These are phyloP conservation scores for Sporisorium reilianum DNA, from an alignment of 1,284 basidiomycete genomes.

Conservation along the genomic window DNA sequence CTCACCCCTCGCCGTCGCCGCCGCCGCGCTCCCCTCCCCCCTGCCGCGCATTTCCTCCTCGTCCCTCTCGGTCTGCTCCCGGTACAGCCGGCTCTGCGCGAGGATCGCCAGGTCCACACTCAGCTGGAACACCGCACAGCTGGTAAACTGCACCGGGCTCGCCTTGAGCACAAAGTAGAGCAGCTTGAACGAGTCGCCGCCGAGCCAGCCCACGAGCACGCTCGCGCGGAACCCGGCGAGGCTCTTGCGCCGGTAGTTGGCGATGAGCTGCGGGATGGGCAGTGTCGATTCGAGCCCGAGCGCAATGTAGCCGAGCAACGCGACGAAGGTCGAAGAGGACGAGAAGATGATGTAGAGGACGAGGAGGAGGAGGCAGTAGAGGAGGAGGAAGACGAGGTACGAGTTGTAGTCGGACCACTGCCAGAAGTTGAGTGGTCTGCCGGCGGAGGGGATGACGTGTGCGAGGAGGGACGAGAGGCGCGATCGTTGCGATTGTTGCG, in stretches of 20 bases:
- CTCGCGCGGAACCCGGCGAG: slow-evolving; percentile 85
- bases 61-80: slow-evolving; percentile 61
- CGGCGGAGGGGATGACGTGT: not conserved
- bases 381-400: slow-evolving; percentile 85
- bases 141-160: slow-evolving; percentile 54
- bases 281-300: slow-evolving; percentile 72
- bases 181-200: slow-evolving; percentile 70
- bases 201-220: slow-evolving; percentile 75
- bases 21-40: not conserved
- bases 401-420: slow-evolving; percentile 80
- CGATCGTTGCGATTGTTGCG: not conserved
- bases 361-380: slow-evolving; percentile 73
- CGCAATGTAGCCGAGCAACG: slow-evolving; percentile 80
- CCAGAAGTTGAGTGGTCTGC: slow-evolving; percentile 81
- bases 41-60: slow-evolving; percentile 29
- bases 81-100: slow-evolving; percentile 64
- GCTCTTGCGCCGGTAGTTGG: slow-evolving; percentile 79
- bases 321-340: slow-evolving; percentile 76
- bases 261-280: slow-evolving; percentile 55
- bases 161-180: slow-evolving; percentile 44
- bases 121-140: slow-evolving; percentile 63
- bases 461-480: not conserved
- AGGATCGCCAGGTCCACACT: slow-evolving; percentile 67
- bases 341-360: slow-evolving; percentile 76
- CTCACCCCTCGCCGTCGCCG: not conserved